phyloP scores from a whole-genome alignment of 2,329 filamentous ascomycete genomes.

The Taxawa tesnikishii region DNA sequence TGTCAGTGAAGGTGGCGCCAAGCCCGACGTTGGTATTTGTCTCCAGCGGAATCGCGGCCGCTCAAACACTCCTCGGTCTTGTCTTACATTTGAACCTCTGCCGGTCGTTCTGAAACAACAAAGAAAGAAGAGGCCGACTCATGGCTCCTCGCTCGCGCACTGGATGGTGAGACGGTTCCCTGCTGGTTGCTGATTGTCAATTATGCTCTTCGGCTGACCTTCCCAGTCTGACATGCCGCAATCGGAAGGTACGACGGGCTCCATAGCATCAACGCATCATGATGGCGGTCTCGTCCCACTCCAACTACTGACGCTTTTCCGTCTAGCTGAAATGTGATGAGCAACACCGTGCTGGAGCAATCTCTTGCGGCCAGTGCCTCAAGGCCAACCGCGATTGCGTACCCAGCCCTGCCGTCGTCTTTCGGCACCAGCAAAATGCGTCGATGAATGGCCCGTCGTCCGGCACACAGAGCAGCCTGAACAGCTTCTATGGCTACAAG shows the following conservation, averaged over 20 bases:
- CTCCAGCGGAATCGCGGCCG: no score
- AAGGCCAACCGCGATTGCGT: constrained; percentile 49
- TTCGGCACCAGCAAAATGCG: constrained; percentile 57
- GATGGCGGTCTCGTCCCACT: neutral
- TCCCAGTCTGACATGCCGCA: constrained; percentile 18
- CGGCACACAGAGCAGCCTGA: constrained; percentile 34
- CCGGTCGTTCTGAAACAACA: no score
- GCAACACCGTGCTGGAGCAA: constrained; percentile 31
- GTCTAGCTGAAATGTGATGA: constrained; percentile 51
- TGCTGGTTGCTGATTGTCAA: neutral
- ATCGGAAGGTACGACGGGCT: constrained; percentile 16
- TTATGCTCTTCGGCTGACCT: constrained; percentile 6
- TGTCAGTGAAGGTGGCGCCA: no score
- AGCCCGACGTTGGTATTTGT: no score
- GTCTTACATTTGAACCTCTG: no score
- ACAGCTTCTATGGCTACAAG: constrained; percentile 54
- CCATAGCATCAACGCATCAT: constrained; percentile 1
- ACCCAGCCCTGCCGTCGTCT: constrained; percentile 50
- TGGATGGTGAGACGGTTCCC: constrained; percentile 17
- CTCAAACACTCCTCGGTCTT: no score
- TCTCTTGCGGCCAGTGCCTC: constrained; percentile 43
- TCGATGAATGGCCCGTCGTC: constrained; percentile 47
- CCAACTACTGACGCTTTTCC: constrained; percentile 2
- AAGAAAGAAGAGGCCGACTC: no score
- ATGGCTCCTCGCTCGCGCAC: constrained; percentile 17